Base-by-base conservation (phyloP, 805 yeast genomes). In the Zygoascus ofunaensis region DNA sequence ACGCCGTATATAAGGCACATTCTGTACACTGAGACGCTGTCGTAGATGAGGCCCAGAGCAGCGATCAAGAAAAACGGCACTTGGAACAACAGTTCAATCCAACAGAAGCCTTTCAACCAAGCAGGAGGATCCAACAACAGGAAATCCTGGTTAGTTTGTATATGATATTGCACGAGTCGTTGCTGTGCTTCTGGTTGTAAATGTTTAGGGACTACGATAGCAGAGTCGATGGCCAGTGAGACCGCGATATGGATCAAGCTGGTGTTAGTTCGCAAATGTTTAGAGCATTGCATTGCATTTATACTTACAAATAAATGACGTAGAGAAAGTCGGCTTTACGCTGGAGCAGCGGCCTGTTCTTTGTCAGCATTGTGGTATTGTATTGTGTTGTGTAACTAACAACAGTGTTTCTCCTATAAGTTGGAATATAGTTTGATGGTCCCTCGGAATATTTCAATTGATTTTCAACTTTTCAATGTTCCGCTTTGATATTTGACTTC, bases 11-110 rank as follows among this genome's bases (percentile, higher is more conserved):
- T 55, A 12, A 76, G 64, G 51, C 80, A 60, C 57, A 68, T 70
- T 20, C 65, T 61, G 45, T 70, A 70, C 15, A 67, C 28, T 17
- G 18, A 26, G 18, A 28, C 34, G 4, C 23, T 19, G 17, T 36
- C 44, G 26, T 54, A 52, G 42, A 48, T 45, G 26, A 73, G 51
- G 32, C 58, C 56, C 37, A 50, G 53, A 0, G 71, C 69, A 10
- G 72, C 77, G 12, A 64, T 50, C 60, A 90, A 85, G 61, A 92
- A 92, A 23, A 84, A 68, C 1, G 98, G 98, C 42, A 84, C 59
- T 64, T 90, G 98, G 52, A 82, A 71, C 2, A 77, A 41, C 34
- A 89, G 49, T 61, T 90, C 98, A 45, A 86, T 58, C 52, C 72
- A 61, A 1, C 87, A 94, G 61, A 83, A 87, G 32, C 73, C 60